These are phyloP conservation scores for Gastrolobium villosum DNA, from an alignment of 306 rosid genomes.

Conservation along the genomic window DNA sequence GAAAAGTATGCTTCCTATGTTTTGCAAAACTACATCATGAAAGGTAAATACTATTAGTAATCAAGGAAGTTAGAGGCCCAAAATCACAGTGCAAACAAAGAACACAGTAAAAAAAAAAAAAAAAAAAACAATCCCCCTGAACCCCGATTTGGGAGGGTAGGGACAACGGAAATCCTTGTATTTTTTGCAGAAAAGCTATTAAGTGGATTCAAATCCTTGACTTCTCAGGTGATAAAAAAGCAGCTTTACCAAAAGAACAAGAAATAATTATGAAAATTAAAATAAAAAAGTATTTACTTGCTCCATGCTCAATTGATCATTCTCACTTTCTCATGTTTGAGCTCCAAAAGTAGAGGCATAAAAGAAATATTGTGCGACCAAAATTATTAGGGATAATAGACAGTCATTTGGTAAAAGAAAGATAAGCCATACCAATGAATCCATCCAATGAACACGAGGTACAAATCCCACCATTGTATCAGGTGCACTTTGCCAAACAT, in stretches of 20 bases:
- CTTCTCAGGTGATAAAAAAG: no score
- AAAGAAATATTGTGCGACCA: constrained; percentile 7
- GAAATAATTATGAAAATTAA: constrained; percentile 17
- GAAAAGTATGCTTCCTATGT: constrained; percentile 11
- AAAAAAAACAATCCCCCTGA: no score
- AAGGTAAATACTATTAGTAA: constrained; percentile 1
- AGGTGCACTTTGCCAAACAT: constrained; percentile 94
- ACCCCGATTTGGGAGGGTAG: no score
- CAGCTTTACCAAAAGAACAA: background rate
- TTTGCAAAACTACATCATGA: background rate
- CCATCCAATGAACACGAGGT: constrained; percentile 90
- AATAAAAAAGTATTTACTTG: constrained; percentile 6
- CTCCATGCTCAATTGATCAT: constrained; percentile 7
- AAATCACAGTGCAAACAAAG: background rate
- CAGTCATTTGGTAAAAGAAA: background rate
- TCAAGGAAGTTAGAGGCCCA: constrained; percentile 18
- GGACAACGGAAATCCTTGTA: no score
- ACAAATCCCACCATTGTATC: constrained; percentile 98
- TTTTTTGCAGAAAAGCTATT: no score
- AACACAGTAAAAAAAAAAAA: no score
- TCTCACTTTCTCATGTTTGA: constrained; percentile 8
- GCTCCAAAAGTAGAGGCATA: constrained; percentile 27
- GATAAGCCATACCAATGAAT: constrained; percentile 65
- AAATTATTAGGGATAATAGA: constrained; percentile 25
- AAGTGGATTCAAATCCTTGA: no score